Evolutionary conservation across 768 basidiomycete species (phyloP).

Genomic region (Boletus huronensis): DNA sequence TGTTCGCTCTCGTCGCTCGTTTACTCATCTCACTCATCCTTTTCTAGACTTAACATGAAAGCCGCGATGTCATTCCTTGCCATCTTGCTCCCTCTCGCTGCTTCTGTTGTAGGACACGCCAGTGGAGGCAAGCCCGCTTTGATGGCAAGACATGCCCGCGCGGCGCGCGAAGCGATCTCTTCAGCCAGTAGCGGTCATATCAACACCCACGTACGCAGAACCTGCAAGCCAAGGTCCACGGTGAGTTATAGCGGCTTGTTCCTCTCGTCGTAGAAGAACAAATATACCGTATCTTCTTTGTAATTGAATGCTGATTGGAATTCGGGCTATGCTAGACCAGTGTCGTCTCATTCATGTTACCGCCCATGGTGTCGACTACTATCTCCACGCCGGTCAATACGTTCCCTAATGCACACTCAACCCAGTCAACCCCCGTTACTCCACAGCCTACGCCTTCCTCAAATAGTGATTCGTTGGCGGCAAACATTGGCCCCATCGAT

Average conservation of each 20-base stretch:
- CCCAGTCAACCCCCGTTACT: not conserved
- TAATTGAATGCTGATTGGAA: not conserved
- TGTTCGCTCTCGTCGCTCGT: not conserved
- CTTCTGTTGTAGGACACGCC: not conserved
- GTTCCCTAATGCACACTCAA: not conserved
- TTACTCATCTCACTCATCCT: not conserved
- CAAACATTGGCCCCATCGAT: not conserved
- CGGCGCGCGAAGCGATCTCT: not conserved
- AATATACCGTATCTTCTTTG: not conserved
- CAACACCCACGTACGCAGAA: not conserved
- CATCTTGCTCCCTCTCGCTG: not conserved
- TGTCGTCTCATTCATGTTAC: not conserved
- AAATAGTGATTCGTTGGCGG: not conserved
- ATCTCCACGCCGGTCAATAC: not conserved
- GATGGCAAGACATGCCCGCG: constrained; percentile 5
- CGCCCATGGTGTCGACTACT: not conserved
- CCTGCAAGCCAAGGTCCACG: not conserved
- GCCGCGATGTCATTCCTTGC: not conserved
- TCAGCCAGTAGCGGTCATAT: not conserved
- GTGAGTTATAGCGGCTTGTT: not conserved
- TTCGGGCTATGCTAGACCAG: not conserved
- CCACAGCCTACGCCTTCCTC: not conserved
- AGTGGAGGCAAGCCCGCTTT: not conserved
- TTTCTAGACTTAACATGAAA: not conserved
- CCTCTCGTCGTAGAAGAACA: not conserved